These are phyloP conservation scores for Onygena corvina DNA, from an alignment of 2,329 filamentous ascomycete species.

Conservation along the genomic window DNA sequence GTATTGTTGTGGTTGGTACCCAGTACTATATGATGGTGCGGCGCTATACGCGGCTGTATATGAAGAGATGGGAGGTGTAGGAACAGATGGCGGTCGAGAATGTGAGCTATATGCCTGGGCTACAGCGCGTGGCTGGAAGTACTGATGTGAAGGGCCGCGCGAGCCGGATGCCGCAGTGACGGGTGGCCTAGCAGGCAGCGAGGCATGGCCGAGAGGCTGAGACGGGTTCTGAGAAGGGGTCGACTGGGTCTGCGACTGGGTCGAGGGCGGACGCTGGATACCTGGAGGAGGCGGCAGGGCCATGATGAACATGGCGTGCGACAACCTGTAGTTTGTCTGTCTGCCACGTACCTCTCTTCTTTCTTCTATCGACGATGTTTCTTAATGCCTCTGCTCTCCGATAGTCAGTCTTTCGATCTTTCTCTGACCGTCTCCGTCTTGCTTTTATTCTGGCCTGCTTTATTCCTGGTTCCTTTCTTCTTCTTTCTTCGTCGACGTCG, in stretches of 20 bases:
- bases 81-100: slow-evolving; percentile 21
- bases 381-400: too few relatives aligned
- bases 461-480: too few relatives aligned
- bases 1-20: slow-evolving; percentile 33
- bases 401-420: too few relatives aligned
- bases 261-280: slow-evolving; percentile 47
- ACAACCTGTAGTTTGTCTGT: too few relatives aligned
- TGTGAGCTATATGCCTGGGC: slow-evolving; percentile 25
- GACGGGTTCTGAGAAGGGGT: slow-evolving; percentile 17
- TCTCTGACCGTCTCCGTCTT: too few relatives aligned
- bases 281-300: slow-evolving; percentile 80
- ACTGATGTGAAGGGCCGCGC: too few relatives aligned
- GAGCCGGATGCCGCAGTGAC: slow-evolving; percentile 26
- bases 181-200: slow-evolving; percentile 28
- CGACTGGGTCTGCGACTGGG: slow-evolving; percentile 34
- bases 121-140: slow-evolving; percentile 51
- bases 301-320: slow-evolving; percentile 50
- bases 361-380: too few relatives aligned
- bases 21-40: slow-evolving; percentile 34
- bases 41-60: slow-evolving; percentile 26
- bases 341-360: too few relatives aligned
- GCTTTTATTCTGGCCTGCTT: too few relatives aligned
- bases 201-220: slow-evolving; percentile 22
- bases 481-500: too few relatives aligned
- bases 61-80: slow-evolving; percentile 16